Conservation (phyloP, 176 grass and related monocot genomes). For the Pontederia paniculata region DNA sequence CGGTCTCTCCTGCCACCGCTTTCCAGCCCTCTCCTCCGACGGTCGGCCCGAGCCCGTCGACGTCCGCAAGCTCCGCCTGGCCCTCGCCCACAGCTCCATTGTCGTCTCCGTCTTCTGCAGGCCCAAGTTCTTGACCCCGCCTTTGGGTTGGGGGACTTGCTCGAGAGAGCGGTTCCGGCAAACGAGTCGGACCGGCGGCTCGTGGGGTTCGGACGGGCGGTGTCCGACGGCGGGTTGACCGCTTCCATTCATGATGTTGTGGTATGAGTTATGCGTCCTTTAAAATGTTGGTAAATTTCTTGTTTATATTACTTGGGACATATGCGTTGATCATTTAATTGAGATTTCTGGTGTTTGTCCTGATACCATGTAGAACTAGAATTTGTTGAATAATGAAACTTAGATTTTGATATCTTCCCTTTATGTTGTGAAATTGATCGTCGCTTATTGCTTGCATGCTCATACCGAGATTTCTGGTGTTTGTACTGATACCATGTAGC, state of each 20-base stretch:
- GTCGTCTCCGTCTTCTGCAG: slow-evolving; percentile 68
- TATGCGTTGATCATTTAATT: too few species aligned
- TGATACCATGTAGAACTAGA: too few species aligned
- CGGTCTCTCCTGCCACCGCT: slow-evolving; percentile 52
- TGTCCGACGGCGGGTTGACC: slow-evolving; percentile 70
- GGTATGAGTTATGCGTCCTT: slow-evolving; percentile 22
- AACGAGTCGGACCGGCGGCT: slow-evolving; percentile 23
- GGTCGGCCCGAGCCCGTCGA: slow-evolving; percentile 31
- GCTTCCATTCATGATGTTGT: slow-evolving; percentile 81
- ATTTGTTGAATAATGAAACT: too few species aligned
- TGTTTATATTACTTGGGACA: background rate
- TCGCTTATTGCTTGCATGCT: too few species aligned
- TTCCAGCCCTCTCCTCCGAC: slow-evolving; percentile 17
- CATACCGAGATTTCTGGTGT: too few species aligned
- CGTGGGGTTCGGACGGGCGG: slow-evolving; percentile 67
- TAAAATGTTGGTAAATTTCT: background rate
- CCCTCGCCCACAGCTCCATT: slow-evolving; percentile 55
- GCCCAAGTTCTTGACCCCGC: slow-evolving; percentile 27
- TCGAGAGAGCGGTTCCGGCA: slow-evolving; percentile 11
- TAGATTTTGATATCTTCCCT: too few species aligned
- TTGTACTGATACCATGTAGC: too few species aligned
- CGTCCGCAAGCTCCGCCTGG: slow-evolving; percentile 45
- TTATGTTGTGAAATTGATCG: too few species aligned
- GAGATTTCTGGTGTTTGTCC: too few species aligned
- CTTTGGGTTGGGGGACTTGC: slow-evolving; percentile 25